phyloP scores from a whole-genome alignment of 306 rosid genomes.

The Castanea mollissima region DNA sequence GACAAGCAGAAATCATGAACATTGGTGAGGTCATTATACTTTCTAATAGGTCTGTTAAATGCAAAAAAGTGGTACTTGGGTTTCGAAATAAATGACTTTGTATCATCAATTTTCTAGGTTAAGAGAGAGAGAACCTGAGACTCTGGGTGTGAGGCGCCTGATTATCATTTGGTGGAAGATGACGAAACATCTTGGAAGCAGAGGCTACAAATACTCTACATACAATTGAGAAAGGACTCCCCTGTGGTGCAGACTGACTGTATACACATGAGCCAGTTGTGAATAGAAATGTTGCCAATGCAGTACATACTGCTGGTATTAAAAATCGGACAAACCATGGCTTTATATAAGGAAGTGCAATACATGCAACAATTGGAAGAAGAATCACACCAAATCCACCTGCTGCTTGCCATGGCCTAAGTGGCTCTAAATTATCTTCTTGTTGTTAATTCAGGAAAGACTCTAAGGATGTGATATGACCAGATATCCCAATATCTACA shows the following conservation, averaged over 20 bases:
- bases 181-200: constrained; percentile 8
- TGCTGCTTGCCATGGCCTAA: background rate
- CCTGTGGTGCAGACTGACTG: background rate
- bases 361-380: constrained; percentile 2
- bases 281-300: constrained; percentile 18
- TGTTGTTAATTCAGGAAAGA: background rate
- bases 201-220: constrained; percentile 28
- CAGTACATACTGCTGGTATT: constrained; percentile 5
- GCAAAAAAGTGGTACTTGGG: no score
- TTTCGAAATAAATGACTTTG: background rate
- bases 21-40: no score
- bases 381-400: background rate
- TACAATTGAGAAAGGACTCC: constrained; percentile 22
- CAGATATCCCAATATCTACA: background rate
- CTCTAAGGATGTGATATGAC: background rate
- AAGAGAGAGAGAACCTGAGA: no score
- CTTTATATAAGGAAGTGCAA: constrained; percentile 7
- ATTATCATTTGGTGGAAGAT: background rate
- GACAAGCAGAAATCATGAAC: no score
- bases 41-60: no score
- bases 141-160: background rate
- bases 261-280: constrained; percentile 11
- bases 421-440: background rate
- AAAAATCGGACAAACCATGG: constrained; percentile 29
- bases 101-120: background rate